Conservation (phyloP, 2,329 filamentous ascomycete species). For the Alternaria dauci region DNA sequence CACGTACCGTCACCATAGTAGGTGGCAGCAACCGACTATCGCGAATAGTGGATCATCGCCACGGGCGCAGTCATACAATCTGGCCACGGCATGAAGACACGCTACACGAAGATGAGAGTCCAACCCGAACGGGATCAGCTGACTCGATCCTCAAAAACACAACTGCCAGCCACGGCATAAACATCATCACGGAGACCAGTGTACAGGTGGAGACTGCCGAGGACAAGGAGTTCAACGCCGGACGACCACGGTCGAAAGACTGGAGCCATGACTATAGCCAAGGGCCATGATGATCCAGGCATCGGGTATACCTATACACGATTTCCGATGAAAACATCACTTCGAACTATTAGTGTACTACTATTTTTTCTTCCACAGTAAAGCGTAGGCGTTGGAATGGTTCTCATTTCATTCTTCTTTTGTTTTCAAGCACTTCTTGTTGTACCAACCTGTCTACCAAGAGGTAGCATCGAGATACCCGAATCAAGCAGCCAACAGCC, state of each 20-base stretch:
- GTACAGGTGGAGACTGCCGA: constrained; percentile 42
- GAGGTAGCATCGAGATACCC: constrained; percentile 4
- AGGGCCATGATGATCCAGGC: not conserved
- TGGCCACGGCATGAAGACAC: constrained; percentile 25
- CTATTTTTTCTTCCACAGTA: not conserved
- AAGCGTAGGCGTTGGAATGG: constrained; percentile 3
- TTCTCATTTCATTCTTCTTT: not conserved
- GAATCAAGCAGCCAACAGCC: not conserved
- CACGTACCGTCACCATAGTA: constrained; percentile 48
- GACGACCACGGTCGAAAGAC: constrained; percentile 17
- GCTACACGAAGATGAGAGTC: constrained; percentile 32
- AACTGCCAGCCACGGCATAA: constrained; percentile 26
- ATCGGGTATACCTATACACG: not conserved
- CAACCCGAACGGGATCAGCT: constrained; percentile 41
- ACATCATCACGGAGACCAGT: constrained; percentile 46
- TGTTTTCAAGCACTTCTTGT: not conserved
- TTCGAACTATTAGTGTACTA: not conserved
- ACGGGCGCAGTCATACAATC: constrained; percentile 27
- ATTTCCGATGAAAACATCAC: not conserved
- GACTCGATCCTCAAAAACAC: constrained; percentile 46
- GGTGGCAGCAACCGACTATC: constrained; percentile 44
- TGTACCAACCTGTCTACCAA: not conserved
- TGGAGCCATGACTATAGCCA: constrained; percentile 11
- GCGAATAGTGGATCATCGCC: constrained; percentile 37
- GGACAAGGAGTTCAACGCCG: constrained; percentile 20